Conservation (phyloP, 2,329 filamentous ascomycete genomes). For the Trichophyton simii region DNA sequence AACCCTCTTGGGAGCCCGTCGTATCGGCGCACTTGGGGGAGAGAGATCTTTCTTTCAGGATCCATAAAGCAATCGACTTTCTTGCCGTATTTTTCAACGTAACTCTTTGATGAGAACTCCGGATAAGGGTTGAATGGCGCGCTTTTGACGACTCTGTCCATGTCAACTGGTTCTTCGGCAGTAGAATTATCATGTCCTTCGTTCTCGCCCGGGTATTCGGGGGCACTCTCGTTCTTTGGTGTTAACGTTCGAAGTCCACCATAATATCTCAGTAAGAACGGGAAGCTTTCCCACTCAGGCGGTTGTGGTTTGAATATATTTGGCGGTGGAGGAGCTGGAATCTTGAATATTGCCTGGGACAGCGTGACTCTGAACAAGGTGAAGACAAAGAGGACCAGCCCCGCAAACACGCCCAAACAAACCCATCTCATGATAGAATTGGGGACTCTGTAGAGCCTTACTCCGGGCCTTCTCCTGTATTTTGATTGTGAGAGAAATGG, state of each 20-base stretch:
- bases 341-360: constrained; percentile 45
- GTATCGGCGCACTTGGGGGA: constrained; percentile 62
- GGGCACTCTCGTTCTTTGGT: constrained; percentile 50
- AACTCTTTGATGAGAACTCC: constrained; percentile 46
- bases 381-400: constrained; percentile 64
- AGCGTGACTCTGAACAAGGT: constrained; percentile 62
- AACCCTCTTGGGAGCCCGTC: constrained; percentile 71
- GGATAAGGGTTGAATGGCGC: constrained; percentile 57
- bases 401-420: constrained; percentile 55
- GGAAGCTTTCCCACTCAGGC: constrained; percentile 70
- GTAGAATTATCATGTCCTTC: constrained; percentile 6
- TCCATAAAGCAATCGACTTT: constrained; percentile 72
- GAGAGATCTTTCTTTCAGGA: constrained; percentile 46
- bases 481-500: constrained; percentile 29
- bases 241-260: constrained; percentile 69
- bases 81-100: constrained; percentile 44
- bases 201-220: constrained; percentile 64
- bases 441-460: constrained; percentile 49
- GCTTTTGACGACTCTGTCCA: constrained; percentile 5
- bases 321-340: constrained; percentile 42
- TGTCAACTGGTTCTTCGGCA: neutral
- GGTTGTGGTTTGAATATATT: constrained; percentile 23
- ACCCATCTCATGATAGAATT: constrained; percentile 66
- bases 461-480: constrained; percentile 23
- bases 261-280: constrained; percentile 78